Evolutionary conservation across 1,284 basidiomycete genomes (phyloP), one percentile per base, ranked within the genome.

Genomic region (Hemileia vastatrix): DNA sequence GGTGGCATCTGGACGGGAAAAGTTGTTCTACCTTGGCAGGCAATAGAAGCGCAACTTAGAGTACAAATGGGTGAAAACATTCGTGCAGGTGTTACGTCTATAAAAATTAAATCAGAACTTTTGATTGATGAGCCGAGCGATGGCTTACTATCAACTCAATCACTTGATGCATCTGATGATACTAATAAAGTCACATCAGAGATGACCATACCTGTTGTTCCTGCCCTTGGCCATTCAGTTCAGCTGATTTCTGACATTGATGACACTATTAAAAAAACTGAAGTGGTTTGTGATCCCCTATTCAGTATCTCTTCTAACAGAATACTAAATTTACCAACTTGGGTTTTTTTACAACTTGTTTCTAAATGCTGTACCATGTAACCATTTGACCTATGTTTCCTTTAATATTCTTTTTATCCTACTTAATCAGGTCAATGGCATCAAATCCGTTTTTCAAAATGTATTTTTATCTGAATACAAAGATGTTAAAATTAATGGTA

Each of bases 251-350:
- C 58, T 3, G 72, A 74, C 54, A 70, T 74, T n/a, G 72, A 74
- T 62, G 72, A 74, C 48, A 74, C 72, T 6, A 67, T 72, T 58
- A 73, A 71, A 24, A 66, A 70, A 19, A 73, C 72, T 0, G 67
- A 69, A 21, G 70, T 74, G 1, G 63, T 70, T 0, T 64, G 64
- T n/a, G n/a, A n/a, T n/a, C n/a, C n/a, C n/a, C n/a, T n/a, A n/a
- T n/a, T n/a, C n/a, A n/a, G n/a, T n/a, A n/a, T n/a, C n/a, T n/a
- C n/a, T n/a, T n/a, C n/a, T n/a, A n/a, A n/a, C n/a, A n/a, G n/a
- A n/a, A n/a, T n/a, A n/a, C n/a, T n/a, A n/a, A n/a, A n/a, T n/a
- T n/a, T n/a, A n/a, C n/a, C n/a, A n/a, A n/a, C n/a, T n/a, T n/a
- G n/a, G n/a, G n/a, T n/a, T n/a, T n/a, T n/a, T n/a, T n/a, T n/a